Evolutionary conservation across 768 basidiomycete genomes (phyloP), one percentile per base, ranked within the genome.

Genomic region (Hypsizygus marmoreus): DNA sequence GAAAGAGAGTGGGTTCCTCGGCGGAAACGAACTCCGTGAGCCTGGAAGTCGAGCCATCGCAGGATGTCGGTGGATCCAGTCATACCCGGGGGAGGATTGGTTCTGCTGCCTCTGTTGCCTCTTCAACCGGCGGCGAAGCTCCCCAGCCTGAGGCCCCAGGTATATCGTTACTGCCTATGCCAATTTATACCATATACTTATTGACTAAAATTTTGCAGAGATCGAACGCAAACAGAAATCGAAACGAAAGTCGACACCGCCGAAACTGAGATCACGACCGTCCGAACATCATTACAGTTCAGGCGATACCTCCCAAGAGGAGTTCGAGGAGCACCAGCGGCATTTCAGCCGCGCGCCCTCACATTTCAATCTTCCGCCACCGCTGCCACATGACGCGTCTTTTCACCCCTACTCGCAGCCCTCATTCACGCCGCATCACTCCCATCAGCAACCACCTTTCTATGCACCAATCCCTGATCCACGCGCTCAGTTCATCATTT

Each of bases 401-500:
- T 24, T 43, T 42, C 43, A 58, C 49, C 45, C 46, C 11, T 55
- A 63, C 47, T 60, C 59, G 4, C 57, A 61, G 35, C 53, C 54
- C 44, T 25, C 61, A 45, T 47, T 59, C 37, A 45, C 54, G 20
- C 55, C 57, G 4, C 43, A 50, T 35, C 49, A 58, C 36, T 42
- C 51, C 8, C 54, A 55, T 4, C 54, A 54, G 6, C 44, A 57
- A 31, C 61, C 60, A 7, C 54, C 64, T 4, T 48, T 59, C 30
- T 67, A 61, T 51, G 49, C 60, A 1, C 69, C 68, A 24, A 63
- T 71, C 22, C 67, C 64, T 10, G 70, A 75, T 49, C 67, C 68
- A 6, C 69, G 67, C 12, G 70, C 71, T 1, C 72, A 75, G 41
- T 62, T 65, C 25, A 70, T 76, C 32, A 65, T 76, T 30, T 57